Conservation (phyloP, 208 protist genomes). For the Wallacemonas sp. region DNA sequence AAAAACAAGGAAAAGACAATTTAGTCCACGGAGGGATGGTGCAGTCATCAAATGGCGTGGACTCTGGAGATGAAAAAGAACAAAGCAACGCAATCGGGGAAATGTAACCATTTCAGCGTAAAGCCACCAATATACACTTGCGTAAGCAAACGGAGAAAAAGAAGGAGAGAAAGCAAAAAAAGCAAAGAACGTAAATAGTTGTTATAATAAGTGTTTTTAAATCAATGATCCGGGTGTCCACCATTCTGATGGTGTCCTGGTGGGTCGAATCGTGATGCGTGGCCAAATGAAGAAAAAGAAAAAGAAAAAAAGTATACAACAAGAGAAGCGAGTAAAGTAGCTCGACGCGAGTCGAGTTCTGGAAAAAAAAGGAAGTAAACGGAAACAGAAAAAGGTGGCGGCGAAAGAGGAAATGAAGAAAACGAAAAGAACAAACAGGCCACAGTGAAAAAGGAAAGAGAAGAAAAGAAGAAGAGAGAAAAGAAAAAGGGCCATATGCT, state of each 20-base stretch:
- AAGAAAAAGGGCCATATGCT: neutral
- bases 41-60: neutral
- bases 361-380: neutral
- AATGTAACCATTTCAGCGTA: too few relatives aligned
- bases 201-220: too few relatives aligned
- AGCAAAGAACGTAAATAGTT: constrained; percentile 14
- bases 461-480: neutral
- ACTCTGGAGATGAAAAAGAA: neutral
- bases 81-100: neutral
- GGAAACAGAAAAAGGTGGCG: constrained; percentile 13
- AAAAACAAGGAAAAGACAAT: neutral
- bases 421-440: neutral
- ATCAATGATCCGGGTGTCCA: too few relatives aligned
- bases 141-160: too few relatives aligned
- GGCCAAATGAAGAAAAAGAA: neutral
- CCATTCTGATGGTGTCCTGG: neutral
- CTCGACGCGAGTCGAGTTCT: too few relatives aligned
- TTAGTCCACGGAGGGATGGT: neutral
- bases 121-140: too few relatives aligned
- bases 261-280: neutral
- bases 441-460: neutral
- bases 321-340: too few relatives aligned
- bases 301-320: constrained; percentile 8
- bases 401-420: constrained; percentile 15
- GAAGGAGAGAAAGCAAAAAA: constrained; percentile 22